Evolutionary conservation across 176 grass and related monocot genomes (phyloP), one percentile per base, ranked within the genome.

Genomic region (Avena atlantica): DNA sequence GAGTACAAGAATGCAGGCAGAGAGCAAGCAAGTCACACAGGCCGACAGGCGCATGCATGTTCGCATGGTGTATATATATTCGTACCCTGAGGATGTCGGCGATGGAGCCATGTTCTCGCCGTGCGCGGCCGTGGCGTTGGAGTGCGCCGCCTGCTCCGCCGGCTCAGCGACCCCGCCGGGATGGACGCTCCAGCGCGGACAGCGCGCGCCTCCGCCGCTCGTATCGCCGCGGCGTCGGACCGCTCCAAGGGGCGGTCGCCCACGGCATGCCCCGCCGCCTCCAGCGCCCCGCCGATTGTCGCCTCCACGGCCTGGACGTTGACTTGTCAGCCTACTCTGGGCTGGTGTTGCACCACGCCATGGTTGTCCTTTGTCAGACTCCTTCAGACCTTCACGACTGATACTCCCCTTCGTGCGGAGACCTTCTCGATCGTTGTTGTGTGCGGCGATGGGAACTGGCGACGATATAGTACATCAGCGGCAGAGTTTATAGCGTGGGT

Each of bases 71-170:
- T 13, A 56, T 51, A 34, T 36, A 6, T 24, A 19, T 40, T 14
- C 17, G 78, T 91, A 95, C 95, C 79, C 1, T 61, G 24, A 97
- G 87, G 24, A 93, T 76, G 78, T 97, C 92, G 8, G 9, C 92
- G 82, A 89, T 34, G 31, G 31, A 34, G 31, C 81, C 79, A 78
- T 93, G 15, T 58, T 87, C 67, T 90, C 71, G 9, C 17, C 87
- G n/a, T 7, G 24, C 48, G 40, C 70, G 8, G 45, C 75, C 34
- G 74, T 59, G 2, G 79, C 65, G 81, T 97, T 97, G 53, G 81
- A 71, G 16, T 49, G 67, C 9, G 60, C 91, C 15, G 89, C 95
- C 9, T 48, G 56, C 78, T 82, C 78, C 56, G 93, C 91, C 12
- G 25, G 48, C 4, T 88, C 85, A n/a, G 89, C 89, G 79, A 95